Percentiles rank a stretch among this genome's conserved stretches.
phyloP scores from a whole-genome alignment of 2,329 filamentous ascomycete species.

The Dendrostoma leiphaemia region DNA sequence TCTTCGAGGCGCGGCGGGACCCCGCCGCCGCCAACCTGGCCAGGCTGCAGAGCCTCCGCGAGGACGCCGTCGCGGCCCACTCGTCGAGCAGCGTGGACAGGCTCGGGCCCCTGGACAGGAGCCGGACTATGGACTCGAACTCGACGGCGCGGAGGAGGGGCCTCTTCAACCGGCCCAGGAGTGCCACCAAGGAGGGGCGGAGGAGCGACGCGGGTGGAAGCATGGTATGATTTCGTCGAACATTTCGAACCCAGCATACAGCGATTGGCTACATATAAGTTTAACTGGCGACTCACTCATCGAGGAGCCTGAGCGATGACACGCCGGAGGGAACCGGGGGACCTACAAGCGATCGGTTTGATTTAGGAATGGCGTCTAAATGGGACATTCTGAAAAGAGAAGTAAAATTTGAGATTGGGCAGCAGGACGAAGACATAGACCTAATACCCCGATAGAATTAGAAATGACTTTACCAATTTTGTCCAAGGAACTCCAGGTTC shows the following conservation, averaged over 20 bases:
- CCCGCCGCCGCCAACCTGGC: conserved; percentile 6
- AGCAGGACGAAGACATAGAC: not conserved
- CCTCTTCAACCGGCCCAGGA: conserved; percentile 16
- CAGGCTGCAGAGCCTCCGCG: conserved; percentile 14
- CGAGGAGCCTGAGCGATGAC: not conserved
- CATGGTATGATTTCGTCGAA: not conserved
- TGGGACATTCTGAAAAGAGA: not conserved
- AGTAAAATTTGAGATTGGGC: no score
- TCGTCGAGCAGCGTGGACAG: conserved; percentile 3
- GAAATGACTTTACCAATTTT: not conserved
- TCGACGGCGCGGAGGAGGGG: conserved; percentile 5
- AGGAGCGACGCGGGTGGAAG: not conserved
- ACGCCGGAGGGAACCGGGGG: not conserved
- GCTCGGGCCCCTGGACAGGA: not conserved
- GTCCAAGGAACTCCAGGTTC: no score
- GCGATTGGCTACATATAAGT: no score
- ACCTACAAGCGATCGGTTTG: not conserved
- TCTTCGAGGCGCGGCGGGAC: conserved; percentile 17
- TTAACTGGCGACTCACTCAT: not conserved
- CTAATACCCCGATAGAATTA: not conserved
- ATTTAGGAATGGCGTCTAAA: not conserved
- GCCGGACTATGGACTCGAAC: not conserved
- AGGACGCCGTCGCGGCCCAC: conserved; percentile 4
- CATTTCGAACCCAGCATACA: not conserved
- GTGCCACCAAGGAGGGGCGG: not conserved